Conservation (phyloP, 2,329 filamentous ascomycete genomes). For the Pezicula rhizophila region DNA sequence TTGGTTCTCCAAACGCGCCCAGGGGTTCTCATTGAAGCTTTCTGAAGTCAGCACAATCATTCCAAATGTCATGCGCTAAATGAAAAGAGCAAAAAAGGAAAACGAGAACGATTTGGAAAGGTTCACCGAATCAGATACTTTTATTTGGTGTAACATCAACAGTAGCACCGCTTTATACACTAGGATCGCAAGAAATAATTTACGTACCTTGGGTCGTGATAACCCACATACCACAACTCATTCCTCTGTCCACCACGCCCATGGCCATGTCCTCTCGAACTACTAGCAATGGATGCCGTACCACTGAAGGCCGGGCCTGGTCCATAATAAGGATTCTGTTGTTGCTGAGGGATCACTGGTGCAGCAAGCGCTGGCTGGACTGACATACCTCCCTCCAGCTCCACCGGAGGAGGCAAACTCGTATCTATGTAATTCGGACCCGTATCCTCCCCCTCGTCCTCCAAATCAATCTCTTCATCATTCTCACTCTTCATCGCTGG, state of each 20-base stretch:
- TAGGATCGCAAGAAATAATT: too few relatives aligned
- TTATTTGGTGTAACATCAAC: too few relatives aligned
- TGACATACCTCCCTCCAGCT: conserved; percentile 22
- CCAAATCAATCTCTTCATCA: conserved; percentile 20
- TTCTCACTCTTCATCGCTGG: conserved; percentile 3
- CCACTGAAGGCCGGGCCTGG: background rate
- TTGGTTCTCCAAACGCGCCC: conserved; percentile 50
- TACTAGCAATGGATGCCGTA: conserved; percentile 13
- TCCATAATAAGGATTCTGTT: background rate
- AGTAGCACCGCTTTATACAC: too few relatives aligned
- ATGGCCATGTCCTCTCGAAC: background rate
- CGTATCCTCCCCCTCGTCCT: conserved; percentile 12
- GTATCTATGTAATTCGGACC: conserved; percentile 19
- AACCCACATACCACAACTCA: conserved; percentile 55
- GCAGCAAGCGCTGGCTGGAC: background rate
- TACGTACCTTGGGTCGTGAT: conserved; percentile 52
- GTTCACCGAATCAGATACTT: too few relatives aligned
- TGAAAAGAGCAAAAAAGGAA: too few relatives aligned
- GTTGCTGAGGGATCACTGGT: conserved; percentile 8
- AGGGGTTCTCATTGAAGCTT: conserved; percentile 65
- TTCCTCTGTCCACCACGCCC: conserved; percentile 31
- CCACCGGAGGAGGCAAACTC: conserved; percentile 27
- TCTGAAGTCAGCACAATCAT: too few relatives aligned
- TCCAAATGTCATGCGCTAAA: too few relatives aligned
- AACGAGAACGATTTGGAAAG: too few relatives aligned